Percentiles rank a stretch among this genome's conserved stretches.
Evolutionary conservation across 2,329 filamentous ascomycete species (phyloP).

Genomic region (Neofusicoccum sp.): DNA sequence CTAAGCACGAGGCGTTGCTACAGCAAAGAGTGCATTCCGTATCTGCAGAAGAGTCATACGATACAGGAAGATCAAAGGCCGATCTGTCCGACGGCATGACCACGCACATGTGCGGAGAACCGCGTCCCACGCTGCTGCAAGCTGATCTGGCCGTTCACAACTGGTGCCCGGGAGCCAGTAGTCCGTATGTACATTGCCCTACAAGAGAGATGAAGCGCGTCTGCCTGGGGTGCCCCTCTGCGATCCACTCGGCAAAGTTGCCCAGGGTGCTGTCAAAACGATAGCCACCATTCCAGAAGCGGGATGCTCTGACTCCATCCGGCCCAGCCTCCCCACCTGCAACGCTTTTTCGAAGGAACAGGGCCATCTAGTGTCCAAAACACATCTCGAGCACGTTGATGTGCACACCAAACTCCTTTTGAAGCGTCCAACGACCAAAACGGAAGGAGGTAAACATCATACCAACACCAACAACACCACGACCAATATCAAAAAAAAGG

Average conservation of each 20-base stretch:
- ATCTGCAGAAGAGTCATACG: background rate
- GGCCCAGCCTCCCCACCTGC: background rate
- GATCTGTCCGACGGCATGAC: background rate
- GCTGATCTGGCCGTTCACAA: background rate
- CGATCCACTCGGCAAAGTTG: conserved; percentile 8
- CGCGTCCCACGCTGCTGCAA: background rate
- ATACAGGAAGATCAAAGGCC: background rate
- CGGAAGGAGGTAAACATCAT: background rate
- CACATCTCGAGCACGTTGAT: background rate
- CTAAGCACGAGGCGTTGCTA: conserved; percentile 5
- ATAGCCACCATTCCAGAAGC: background rate
- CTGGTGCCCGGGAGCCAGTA: background rate
- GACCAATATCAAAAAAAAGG: too few relatives aligned
- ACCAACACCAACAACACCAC: too few relatives aligned
- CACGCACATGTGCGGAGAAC: background rate
- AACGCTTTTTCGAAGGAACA: background rate
- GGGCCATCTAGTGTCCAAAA: background rate
- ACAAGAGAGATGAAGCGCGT: background rate
- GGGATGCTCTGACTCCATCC: background rate
- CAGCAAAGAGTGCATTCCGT: background rate
- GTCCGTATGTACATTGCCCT: background rate
- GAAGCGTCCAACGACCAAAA: background rate
- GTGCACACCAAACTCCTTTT: background rate
- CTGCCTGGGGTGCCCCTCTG: background rate
- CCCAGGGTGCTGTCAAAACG: background rate